These are phyloP conservation scores for Cyclotella cryptica DNA, from an alignment of 108 stramenopile species.

Conservation along the genomic window DNA sequence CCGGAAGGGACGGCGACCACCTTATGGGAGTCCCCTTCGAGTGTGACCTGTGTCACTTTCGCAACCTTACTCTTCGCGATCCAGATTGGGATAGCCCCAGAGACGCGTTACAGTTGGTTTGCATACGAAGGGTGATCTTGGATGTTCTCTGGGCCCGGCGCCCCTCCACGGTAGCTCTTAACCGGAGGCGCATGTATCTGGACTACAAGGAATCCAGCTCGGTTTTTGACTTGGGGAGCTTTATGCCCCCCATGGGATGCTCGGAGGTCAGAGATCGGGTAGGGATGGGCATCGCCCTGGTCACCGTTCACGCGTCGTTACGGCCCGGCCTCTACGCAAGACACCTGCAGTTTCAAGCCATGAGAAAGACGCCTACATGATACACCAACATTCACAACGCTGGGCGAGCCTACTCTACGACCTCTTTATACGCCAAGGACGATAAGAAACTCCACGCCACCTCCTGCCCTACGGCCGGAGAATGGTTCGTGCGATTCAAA, in stretches of 20 bases:
- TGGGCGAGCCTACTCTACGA: not conserved
- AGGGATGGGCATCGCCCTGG: not conserved
- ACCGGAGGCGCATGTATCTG: not conserved
- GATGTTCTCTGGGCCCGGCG: not conserved
- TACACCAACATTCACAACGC: not conserved
- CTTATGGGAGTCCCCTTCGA: too few species aligned
- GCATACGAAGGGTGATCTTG: not conserved
- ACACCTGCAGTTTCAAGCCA: too few species aligned
- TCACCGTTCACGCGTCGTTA: not conserved
- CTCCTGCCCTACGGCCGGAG: too few species aligned
- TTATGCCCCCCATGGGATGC: not conserved
- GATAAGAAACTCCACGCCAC: too few species aligned
- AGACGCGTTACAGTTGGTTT: not conserved
- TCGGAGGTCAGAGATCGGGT: too few species aligned
- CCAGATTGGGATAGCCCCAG: not conserved
- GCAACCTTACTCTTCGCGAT: too few species aligned
- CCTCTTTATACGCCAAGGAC: not conserved
- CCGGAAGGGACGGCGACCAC: too few species aligned
- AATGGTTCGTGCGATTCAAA: not conserved
- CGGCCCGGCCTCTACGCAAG: too few species aligned
- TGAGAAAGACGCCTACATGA: not conserved
- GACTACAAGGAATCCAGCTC: not conserved
- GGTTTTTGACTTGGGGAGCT: not conserved
- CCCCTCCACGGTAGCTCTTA: too few species aligned
- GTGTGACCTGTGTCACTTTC: too few species aligned